Evolutionary conservation across 1,284 basidiomycete genomes (phyloP), one percentile per base, ranked within the genome.

Genomic region (Fomitopsis schrenkii): DNA sequence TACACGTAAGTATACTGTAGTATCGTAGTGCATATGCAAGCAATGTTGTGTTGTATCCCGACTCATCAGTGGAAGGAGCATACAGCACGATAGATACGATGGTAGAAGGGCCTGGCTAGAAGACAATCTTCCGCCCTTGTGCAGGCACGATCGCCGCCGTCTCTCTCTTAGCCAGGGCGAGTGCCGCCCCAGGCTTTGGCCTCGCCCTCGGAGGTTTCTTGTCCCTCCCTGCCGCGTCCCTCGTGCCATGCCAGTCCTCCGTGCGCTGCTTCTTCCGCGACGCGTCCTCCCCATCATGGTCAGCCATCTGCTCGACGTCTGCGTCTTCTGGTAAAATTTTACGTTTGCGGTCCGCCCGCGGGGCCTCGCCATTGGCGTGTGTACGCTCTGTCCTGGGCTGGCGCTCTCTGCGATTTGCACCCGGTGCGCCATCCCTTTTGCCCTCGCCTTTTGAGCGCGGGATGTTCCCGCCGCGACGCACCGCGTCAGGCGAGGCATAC

Each of bases 161-260:
- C 74, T 94, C 93, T 59, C 96, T 84, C 72, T 91, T 90, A 19
- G 97, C 96, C 62, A 86, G 83, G 0, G 95, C 95, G 26, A 98
- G 82, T 5, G 94, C 95, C 5, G 95, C 96, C 59, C 96, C 96
- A 28, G 96, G 95, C 72, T 85, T 90, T 7, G 88, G 82, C 59
- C 95, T 83, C 60, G 63, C 55, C 52, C 67, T 67, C 19, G 61
- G 57, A 15, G 55, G 59, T 63, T 66, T 66, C 41, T 65, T 61
- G 57, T 38, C 61, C 46, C 60, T 56, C 3, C 52, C 52, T 22
- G 35, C 35, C 48, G 61, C 55, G 40, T 58, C 48, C 55, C 46
- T 44, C 42, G 56, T 36, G 33, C 42, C 42, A 45, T 45, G 26
- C 30, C 56, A 36, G 17, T 61, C 48, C 6, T 56, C 60, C 30